Conservation (phyloP, 1,284 basidiomycete genomes). For the Fomitopsis palustris region DNA sequence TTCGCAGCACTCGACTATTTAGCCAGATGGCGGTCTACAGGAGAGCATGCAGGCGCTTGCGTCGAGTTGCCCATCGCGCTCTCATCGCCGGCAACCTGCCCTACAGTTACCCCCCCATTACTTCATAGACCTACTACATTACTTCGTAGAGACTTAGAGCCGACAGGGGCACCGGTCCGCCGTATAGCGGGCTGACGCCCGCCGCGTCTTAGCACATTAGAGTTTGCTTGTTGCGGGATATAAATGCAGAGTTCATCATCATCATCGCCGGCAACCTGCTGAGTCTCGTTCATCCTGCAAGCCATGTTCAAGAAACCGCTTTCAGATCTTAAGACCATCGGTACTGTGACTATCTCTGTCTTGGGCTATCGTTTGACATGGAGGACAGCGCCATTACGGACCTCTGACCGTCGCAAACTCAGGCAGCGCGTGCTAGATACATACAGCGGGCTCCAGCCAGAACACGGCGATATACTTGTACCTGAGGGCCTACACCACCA, state of each 20-base stretch:
- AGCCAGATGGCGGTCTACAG: too few relatives aligned
- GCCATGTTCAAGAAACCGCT: conserved; percentile 49
- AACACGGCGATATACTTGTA: conserved; percentile 59
- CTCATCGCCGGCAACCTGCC: too few relatives aligned
- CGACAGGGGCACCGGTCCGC: too few relatives aligned
- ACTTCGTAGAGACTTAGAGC: too few relatives aligned
- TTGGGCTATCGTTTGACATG: neutral
- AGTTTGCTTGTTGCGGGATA: too few relatives aligned
- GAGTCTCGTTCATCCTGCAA: neutral
- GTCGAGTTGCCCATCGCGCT: too few relatives aligned
- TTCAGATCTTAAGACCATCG: conserved; percentile 62
- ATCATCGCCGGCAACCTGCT: neutral
- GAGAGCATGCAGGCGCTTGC: too few relatives aligned
- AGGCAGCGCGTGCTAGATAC: conserved; percentile 51
- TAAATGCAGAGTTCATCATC: neutral
- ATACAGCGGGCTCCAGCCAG: conserved; percentile 41
- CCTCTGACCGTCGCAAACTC: conserved; percentile 68
- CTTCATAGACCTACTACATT: too few relatives aligned
- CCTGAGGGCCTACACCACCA: conserved; percentile 66
- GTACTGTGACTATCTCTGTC: conserved; percentile 20
- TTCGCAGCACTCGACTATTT: too few relatives aligned
- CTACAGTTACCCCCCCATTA: too few relatives aligned
- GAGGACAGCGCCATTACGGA: conserved; percentile 54
- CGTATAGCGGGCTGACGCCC: too few relatives aligned
- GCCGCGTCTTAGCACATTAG: too few relatives aligned